Conservation (phyloP, 83 land plant species). For the Larix sibirica region DNA sequence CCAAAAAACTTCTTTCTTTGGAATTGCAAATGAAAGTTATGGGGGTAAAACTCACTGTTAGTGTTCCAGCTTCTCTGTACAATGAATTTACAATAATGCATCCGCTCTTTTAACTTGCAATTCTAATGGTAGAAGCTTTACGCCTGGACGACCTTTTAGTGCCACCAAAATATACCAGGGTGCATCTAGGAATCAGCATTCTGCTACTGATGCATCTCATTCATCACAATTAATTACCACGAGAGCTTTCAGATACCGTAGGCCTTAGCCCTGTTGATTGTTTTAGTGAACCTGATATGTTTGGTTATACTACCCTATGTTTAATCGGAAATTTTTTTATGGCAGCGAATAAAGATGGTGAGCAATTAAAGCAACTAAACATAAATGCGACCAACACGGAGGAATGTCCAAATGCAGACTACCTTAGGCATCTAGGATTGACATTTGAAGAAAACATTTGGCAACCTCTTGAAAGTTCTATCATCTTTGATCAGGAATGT, state of each 20-base stretch:
- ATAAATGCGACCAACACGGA: neutral
- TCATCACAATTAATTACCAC: neutral
- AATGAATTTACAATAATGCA: neutral
- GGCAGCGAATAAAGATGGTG: conserved; percentile 48
- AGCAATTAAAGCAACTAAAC: conserved; percentile 12
- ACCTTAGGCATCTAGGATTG: conserved; percentile 20
- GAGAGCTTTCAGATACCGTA: neutral
- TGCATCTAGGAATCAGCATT: too few species aligned
- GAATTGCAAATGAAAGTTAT: neutral
- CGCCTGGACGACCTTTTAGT: neutral
- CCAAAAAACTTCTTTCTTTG: neutral
- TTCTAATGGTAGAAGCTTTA: neutral
- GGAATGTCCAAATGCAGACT: conserved; percentile 13
- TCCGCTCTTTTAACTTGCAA: neutral
- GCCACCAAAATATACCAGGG: too few species aligned
- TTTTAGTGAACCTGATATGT: conserved; percentile 5
- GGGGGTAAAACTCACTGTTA: neutral
- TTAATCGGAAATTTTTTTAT: conserved; percentile 65
- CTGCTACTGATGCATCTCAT: neutral
- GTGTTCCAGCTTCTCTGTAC: neutral
- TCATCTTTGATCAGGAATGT: conserved; percentile 5
- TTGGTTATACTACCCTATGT: conserved; percentile 40
- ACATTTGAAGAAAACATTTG: conserved; percentile 7
- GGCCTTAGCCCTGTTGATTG: neutral
- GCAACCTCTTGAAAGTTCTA: conserved; percentile 17